Base-by-base conservation (phyloP, 2,329 filamentous ascomycete genomes). In the Penicillium sp. region DNA sequence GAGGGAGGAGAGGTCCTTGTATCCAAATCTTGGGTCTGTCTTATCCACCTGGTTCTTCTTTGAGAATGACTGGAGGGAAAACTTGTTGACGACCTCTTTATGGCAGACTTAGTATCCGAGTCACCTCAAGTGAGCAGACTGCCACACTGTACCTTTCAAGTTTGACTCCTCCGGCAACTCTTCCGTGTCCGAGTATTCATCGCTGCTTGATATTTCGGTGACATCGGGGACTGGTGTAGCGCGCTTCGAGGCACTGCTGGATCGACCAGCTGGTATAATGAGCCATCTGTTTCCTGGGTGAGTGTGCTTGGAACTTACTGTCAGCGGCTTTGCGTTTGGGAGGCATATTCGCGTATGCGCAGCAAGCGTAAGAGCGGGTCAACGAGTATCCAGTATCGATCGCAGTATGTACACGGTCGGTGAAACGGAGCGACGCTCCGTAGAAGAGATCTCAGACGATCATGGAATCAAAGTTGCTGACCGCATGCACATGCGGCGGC, bases 1-100 rank as follows among this genome's bases (percentile, higher is more conserved):
- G 36, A 96, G 81, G 61, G 88, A 88, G 45, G 90, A 92, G 72
- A 94, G 94, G 73, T 99, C 92, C 59, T 84, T 83, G 62, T 83
- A 81, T 44, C 80, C 83, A 51, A 83, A 85, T 45, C 83, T 80
- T 9, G 82, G 77, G 59, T 87, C 83, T 45, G 74, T 69, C 47
- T 71, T 74, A 43, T 75, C 64, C 29, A 62, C 54, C 67, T 79
- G 72, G 63, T 78, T 72, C 61, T 77, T 71, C 65, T 76, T 73
- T 72, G 78, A 74, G 66, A 79, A 79, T 4, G 79, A 74, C 52
- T 80, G 75, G 54, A 82, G 74, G 40, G 81, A 80, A 65, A 83
- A 82, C 61, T 80, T 81, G 61, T 80, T 75, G 51, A 82, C 76
- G 52, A 81, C 75, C 55, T 75, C 73, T 75, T 60, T 34, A 55